A percentile compares a stretch with the other conserved stretches of the same genome.
Evolutionary conservation across 306 rosid species (phyloP).

Genomic region (Purshia tridentata): DNA sequence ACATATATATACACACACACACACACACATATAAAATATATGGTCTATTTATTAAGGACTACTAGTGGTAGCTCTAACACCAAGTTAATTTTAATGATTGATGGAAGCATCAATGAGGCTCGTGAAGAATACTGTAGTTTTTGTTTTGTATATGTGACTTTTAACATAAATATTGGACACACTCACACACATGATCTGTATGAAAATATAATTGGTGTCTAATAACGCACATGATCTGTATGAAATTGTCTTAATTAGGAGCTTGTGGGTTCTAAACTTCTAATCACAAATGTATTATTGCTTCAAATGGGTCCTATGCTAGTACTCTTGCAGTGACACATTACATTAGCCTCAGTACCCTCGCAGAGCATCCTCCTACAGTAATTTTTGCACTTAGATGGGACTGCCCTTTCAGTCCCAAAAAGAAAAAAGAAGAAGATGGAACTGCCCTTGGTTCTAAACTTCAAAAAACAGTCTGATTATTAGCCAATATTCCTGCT

Average conservation of each 20-base stretch:
- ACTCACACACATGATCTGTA: conserved; percentile 36
- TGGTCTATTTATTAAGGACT: not conserved
- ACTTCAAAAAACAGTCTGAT: not conserved
- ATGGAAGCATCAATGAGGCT: conserved; percentile 18
- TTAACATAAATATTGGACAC: conserved; percentile 25
- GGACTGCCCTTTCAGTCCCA: too few species aligned
- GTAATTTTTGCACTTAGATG: not conserved
- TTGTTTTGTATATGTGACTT: conserved; percentile 9
- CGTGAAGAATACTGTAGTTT: conserved; percentile 21
- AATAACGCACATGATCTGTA: conserved; percentile 46
- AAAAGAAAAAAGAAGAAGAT: too few species aligned
- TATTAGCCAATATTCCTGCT: conserved; percentile 30
- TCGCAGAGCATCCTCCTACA: conserved; percentile 9
- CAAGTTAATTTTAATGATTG: conserved; percentile 3
- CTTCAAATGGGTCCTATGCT: not conserved
- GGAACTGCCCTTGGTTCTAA: too few species aligned
- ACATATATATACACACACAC: too few species aligned
- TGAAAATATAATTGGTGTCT: conserved; percentile 29
- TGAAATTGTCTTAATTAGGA: conserved; percentile 19
- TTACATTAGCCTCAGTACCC: too few species aligned
- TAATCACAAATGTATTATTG: not conserved
- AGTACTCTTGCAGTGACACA: too few species aligned
- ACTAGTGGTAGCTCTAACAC: not conserved
- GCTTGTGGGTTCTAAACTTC: not conserved
- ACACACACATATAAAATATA: not conserved